phyloP scores from a whole-genome alignment of 2,329 filamentous ascomycete species.

The Periglandula ipomoeae region DNA sequence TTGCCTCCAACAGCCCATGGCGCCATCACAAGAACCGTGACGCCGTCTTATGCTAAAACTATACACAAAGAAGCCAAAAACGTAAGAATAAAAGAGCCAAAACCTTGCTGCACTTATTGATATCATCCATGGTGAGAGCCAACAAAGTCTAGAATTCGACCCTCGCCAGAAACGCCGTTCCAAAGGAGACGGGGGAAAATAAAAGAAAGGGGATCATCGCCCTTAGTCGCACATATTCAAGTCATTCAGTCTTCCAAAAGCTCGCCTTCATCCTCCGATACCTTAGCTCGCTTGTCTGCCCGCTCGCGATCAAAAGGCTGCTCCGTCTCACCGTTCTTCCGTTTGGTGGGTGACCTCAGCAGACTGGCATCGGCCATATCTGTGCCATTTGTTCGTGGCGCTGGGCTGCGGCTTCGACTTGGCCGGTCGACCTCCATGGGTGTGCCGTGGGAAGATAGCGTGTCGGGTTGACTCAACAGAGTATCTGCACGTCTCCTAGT shows the following conservation, averaged over 20 bases:
- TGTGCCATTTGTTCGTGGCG: conserved; percentile 28
- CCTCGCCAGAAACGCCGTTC: conserved; percentile 2
- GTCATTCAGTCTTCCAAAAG: conserved; percentile 25
- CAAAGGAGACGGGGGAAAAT: not conserved
- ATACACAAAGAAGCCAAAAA: not conserved
- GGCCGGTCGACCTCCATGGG: conserved; percentile 37
- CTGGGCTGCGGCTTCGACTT: conserved; percentile 44
- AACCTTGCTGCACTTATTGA: not conserved
- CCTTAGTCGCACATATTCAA: not conserved
- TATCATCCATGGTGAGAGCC: conserved; percentile 1
- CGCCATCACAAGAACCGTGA: conserved; percentile 2
- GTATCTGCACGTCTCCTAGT: conserved; percentile 42
- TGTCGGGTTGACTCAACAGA: conserved; percentile 31
- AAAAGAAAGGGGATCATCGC: not conserved
- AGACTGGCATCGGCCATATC: conserved; percentile 14
- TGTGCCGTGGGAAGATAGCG: conserved; percentile 39
- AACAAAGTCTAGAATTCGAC: not conserved
- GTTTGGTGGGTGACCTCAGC: conserved; percentile 30
- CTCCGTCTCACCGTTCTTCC: conserved; percentile 31
- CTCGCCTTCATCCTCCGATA: conserved; percentile 41
- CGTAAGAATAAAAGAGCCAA: not conserved
- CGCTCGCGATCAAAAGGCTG: conserved; percentile 22
- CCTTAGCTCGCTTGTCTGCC: conserved; percentile 33
- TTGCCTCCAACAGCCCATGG: not conserved
- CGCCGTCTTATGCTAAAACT: conserved; percentile 4